Conservation (phyloP, 2,329 filamentous ascomycete species). For the Trematosphaeria pertusa region DNA sequence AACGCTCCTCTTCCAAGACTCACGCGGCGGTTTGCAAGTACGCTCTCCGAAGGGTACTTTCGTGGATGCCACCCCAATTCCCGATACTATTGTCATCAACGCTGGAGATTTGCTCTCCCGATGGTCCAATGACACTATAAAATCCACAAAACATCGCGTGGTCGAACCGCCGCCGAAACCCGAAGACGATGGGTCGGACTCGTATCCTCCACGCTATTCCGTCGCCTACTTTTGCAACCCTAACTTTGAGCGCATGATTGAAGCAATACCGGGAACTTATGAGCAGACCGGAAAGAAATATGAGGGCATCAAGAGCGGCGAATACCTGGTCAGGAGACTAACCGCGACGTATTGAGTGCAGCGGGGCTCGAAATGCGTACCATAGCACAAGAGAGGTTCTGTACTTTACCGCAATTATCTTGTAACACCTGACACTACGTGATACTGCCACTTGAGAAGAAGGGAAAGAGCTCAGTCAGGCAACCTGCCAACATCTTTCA, state of each 20-base stretch:
- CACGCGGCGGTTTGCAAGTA: constrained; percentile 65
- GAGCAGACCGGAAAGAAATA: constrained; percentile 78
- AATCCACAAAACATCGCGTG: constrained; percentile 87
- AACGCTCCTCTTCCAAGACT: constrained; percentile 58
- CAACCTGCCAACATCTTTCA: too few species aligned
- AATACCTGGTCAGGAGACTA: constrained; percentile 81
- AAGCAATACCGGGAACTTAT: constrained; percentile 82
- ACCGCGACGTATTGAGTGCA: constrained; percentile 66
- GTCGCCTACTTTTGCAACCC: constrained; percentile 95
- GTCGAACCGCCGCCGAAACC: constrained; percentile 74
- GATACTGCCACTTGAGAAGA: too few species aligned
- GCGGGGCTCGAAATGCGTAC: too few species aligned
- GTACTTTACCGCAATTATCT: too few species aligned
- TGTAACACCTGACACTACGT: too few species aligned
- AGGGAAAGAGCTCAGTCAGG: too few species aligned
- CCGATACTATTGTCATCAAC: constrained; percentile 84
- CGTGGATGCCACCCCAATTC: constrained; percentile 82
- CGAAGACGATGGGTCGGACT: constrained; percentile 55
- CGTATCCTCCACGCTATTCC: constrained; percentile 78
- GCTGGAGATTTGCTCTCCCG: constrained; percentile 84
- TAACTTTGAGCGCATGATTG: constrained; percentile 76
- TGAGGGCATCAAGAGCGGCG: constrained; percentile 74
- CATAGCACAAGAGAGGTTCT: too few species aligned
- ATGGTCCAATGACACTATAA: constrained; percentile 92
- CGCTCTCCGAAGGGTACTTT: constrained; percentile 77